These are phyloP conservation scores for Citrullus colocynthis DNA, from an alignment of 306 rosid species.

Conservation along the genomic window DNA sequence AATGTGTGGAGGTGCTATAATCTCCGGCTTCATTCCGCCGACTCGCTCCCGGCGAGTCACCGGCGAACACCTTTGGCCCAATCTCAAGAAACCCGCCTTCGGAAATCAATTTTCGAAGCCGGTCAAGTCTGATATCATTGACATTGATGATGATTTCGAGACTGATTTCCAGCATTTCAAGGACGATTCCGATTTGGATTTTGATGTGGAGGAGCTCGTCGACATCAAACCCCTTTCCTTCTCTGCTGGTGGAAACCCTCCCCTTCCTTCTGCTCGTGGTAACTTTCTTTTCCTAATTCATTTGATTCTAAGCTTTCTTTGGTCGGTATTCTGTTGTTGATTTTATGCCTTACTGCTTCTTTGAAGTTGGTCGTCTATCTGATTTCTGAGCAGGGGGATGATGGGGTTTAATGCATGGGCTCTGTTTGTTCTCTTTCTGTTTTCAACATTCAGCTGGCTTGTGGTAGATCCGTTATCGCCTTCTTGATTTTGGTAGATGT, in stretches of 20 bases:
- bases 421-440: background rate
- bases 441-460: background rate
- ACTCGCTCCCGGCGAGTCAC: constrained; percentile 33
- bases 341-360: background rate
- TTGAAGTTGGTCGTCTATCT: background rate
- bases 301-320: constrained; percentile 27
- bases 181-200: constrained; percentile 73
- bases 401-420: background rate
- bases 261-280: constrained; percentile 7
- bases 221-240: constrained; percentile 41
- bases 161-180: constrained; percentile 72
- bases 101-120: constrained; percentile 29
- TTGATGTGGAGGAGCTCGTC: constrained; percentile 32
- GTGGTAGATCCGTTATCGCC: background rate
- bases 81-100: constrained; percentile 30
- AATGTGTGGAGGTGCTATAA: constrained; percentile 98
- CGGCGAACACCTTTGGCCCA: constrained; percentile 55
- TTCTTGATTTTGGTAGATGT: background rate
- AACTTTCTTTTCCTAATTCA: constrained; percentile 48
- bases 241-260: constrained; percentile 16
- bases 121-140: constrained; percentile 15
- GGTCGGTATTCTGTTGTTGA: background rate
- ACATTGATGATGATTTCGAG: constrained; percentile 65
- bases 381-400: background rate
- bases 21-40: constrained; percentile 74